Evolutionary conservation across 2,329 filamentous ascomycete genomes (phyloP).

Genomic region (Aureobasidium vineae): DNA sequence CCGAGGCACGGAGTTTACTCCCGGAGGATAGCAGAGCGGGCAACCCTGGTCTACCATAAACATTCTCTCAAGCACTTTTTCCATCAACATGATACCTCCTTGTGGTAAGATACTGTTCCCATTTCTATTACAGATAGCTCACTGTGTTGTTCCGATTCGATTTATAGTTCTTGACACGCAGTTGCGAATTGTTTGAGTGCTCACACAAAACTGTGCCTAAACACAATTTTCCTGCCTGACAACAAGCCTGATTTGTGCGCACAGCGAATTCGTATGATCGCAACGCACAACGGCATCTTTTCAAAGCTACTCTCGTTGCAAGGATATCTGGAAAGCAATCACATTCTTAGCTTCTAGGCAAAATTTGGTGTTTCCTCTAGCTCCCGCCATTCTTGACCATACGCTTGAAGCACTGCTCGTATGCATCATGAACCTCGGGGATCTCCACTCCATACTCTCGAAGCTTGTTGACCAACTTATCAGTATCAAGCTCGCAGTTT

Average conservation of each 20-base stretch:
- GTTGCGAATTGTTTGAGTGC: background rate
- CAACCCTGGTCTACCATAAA: background rate
- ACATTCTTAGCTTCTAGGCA: background rate
- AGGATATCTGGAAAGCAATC: background rate
- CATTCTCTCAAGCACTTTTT: background rate
- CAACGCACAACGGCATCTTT: background rate
- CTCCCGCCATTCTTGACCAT: constrained; percentile 47
- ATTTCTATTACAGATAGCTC: background rate
- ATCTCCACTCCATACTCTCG: constrained; percentile 58
- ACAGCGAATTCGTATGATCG: too few species aligned
- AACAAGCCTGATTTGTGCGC: too few species aligned
- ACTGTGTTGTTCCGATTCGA: background rate
- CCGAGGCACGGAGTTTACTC: background rate
- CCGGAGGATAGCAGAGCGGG: background rate
- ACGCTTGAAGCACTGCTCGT: constrained; percentile 60
- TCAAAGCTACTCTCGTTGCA: background rate
- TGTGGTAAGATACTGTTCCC: background rate
- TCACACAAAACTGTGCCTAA: background rate
- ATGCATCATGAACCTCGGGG: constrained; percentile 62
- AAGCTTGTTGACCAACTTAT: constrained; percentile 61
- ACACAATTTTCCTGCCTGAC: too few species aligned
- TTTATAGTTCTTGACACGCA: background rate
- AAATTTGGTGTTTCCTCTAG: background rate
- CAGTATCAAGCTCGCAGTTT: constrained; percentile 63
- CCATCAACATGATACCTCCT: background rate